A percentile compares a stretch with the other conserved stretches of the same genome.
Evolutionary conservation across 352 stramenopile genomes (phyloP).

Genomic region (Globisporangium nodosum): DNA sequence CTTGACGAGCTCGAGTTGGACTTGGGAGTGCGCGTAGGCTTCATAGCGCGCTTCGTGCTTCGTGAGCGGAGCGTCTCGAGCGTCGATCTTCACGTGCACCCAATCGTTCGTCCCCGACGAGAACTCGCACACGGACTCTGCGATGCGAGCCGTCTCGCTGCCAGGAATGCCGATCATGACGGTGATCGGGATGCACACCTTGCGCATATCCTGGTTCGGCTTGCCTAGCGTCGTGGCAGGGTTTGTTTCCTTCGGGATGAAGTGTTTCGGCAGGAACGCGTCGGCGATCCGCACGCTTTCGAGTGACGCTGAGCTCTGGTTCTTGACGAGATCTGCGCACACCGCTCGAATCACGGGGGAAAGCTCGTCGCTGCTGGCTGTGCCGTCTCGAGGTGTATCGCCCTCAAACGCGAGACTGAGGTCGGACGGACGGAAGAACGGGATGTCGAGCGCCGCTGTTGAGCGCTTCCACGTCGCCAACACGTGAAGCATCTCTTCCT

Average conservation of each 20-base stretch:
- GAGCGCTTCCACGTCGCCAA: slow-evolving; percentile 54
- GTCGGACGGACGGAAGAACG: slow-evolving; percentile 50
- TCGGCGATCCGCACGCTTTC: slow-evolving; percentile 21
- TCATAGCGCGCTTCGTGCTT: slow-evolving; percentile 16
- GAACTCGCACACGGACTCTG: slow-evolving; percentile 39
- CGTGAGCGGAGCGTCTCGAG: slow-evolving; percentile 17
- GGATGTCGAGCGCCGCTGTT: slow-evolving; percentile 32
- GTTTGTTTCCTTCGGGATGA: slow-evolving; percentile 51
- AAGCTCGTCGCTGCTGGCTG: slow-evolving; percentile 11
- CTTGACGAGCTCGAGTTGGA: slow-evolving; percentile 19
- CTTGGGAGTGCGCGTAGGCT: slow-evolving; percentile 15
- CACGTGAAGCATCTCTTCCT: slow-evolving; percentile 53
- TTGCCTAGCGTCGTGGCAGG: slow-evolving; percentile 32
- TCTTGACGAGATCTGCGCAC: slow-evolving; percentile 23
- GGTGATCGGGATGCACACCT: slow-evolving; percentile 45
- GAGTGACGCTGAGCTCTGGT: slow-evolving; percentile 13
- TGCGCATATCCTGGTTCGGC: slow-evolving; percentile 22
- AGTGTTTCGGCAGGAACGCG: slow-evolving; percentile 43
- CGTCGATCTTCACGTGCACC: slow-evolving; percentile 31
- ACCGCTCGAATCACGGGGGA: slow-evolving; percentile 6
- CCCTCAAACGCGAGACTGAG: slow-evolving; percentile 30
- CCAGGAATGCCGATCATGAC: slow-evolving; percentile 62
- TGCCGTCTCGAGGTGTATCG: slow-evolving; percentile 30
- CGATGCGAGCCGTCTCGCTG: slow-evolving; percentile 34
- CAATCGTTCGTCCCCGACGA: slow-evolving; percentile 39